A percentile compares a stretch with the other conserved stretches of the same genome.
Conservation (phyloP, 176 grass and related monocot genomes). For the Eleusine indica region DNA sequence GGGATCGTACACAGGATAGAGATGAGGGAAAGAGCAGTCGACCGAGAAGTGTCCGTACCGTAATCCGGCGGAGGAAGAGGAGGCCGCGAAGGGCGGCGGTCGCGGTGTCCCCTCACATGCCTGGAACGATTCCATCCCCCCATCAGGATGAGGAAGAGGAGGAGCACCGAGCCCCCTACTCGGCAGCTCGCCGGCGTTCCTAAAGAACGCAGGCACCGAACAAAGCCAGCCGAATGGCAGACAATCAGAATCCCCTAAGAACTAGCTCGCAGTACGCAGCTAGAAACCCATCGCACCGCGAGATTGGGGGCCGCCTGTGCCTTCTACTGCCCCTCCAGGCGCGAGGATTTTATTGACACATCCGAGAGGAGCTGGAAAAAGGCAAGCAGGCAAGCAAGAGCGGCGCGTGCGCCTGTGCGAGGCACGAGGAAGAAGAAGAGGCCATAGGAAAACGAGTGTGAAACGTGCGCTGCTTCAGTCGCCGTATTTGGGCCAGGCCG, state of each 20-base stretch:
- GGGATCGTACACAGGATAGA: background rate
- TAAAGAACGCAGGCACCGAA: background rate
- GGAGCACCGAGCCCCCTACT: background rate
- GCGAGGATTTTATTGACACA: background rate
- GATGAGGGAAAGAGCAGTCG: background rate
- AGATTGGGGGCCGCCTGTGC: slow-evolving; percentile 1
- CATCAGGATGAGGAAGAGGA: slow-evolving; percentile 15
- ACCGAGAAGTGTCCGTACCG: slow-evolving; percentile 22
- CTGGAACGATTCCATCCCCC: slow-evolving; percentile 6
- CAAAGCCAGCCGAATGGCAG: background rate
- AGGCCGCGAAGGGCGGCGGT: background rate
- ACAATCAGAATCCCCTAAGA: background rate
- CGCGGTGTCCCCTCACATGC: background rate
- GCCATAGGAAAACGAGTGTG: background rate
- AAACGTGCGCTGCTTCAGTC: background rate
- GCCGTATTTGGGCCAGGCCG: background rate
- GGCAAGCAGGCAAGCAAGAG: background rate
- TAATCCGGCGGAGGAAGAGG: slow-evolving; percentile 14
- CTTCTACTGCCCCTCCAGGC: background rate
- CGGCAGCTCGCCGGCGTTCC: background rate
- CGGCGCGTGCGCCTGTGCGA: background rate
- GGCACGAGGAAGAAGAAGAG: background rate
- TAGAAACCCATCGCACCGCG: background rate
- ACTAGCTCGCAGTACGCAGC: background rate
- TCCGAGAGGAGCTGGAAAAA: background rate